Conservation (phyloP, 768 basidiomycete genomes). For the Lactarius vividus region DNA sequence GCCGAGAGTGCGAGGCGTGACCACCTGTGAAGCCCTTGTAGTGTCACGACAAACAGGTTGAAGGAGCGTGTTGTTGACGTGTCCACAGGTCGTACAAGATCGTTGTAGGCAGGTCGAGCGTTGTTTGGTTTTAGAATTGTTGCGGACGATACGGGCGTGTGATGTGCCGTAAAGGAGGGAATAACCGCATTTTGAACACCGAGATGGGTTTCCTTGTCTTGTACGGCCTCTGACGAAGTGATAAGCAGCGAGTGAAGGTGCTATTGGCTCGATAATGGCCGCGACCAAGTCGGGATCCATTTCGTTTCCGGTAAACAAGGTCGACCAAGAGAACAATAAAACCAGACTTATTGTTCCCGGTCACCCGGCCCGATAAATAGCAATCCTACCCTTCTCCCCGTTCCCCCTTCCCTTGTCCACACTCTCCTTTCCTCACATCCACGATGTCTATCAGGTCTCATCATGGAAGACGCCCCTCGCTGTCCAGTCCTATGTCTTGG, state of each 20-base stretch:
- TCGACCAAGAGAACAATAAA: neutral
- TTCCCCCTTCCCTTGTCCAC: constrained; percentile 17
- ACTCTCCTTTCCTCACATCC: constrained; percentile 3
- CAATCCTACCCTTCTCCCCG: constrained; percentile 18
- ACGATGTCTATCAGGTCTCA: constrained; percentile 30
- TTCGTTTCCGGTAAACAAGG: neutral
- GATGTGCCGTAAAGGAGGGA: constrained; percentile 44
- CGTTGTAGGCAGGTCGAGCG: constrained; percentile 22
- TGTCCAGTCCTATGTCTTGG: constrained; percentile 45
- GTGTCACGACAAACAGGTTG: constrained; percentile 14
- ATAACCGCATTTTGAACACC: constrained; percentile 56
- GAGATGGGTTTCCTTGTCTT: constrained; percentile 33
- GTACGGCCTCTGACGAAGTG: constrained; percentile 46
- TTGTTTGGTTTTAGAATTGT: constrained; percentile 30
- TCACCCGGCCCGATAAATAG: neutral
- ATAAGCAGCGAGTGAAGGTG: constrained; percentile 60
- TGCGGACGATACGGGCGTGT: constrained; percentile 38
- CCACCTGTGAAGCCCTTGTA: neutral
- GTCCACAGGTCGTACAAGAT: constrained; percentile 34
- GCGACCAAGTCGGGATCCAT: constrained; percentile 42
- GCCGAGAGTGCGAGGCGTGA: constrained; percentile 10
- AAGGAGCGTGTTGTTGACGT: constrained; percentile 32
- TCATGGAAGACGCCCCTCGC: constrained; percentile 37
- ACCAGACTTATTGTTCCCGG: constrained; percentile 13
- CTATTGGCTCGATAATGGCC: constrained; percentile 46